These are phyloP conservation scores for Rhizophora apiculata DNA, from an alignment of 345 rosid species.

Conservation along the genomic window DNA sequence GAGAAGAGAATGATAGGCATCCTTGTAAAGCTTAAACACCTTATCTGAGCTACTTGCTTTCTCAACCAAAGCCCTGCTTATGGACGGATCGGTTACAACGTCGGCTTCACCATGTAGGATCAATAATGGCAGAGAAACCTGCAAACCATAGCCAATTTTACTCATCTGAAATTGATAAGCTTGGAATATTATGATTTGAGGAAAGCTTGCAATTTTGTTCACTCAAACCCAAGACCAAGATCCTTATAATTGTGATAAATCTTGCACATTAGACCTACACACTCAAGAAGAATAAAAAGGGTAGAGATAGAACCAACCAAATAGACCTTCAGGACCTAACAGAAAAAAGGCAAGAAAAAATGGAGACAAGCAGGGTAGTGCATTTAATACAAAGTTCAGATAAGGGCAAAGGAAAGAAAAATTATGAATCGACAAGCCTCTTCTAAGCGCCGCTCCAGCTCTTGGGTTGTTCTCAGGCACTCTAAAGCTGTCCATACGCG, in stretches of 20 bases:
- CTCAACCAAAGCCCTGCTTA: constrained; percentile 69
- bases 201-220: no score
- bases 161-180: no score
- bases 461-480: constrained; percentile 67
- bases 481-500: constrained; percentile 72
- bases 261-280: no score
- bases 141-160: not conserved
- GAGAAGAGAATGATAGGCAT: constrained; percentile 74
- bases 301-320: no score
- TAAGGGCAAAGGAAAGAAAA: not conserved
- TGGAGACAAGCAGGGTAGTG: not conserved
- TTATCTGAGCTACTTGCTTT: constrained; percentile 83
- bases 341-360: no score
- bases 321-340: no score
- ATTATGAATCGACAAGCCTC: constrained; percentile 38
- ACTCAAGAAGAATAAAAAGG: no score
- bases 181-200: no score
- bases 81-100: constrained; percentile 76
- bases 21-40: constrained; percentile 58
- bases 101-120: constrained; percentile 89
- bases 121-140: constrained; percentile 77
- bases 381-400: not conserved
- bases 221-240: no score
- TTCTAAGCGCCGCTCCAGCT: constrained; percentile 57
- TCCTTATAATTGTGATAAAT: no score